Evolutionary conservation across 1,284 basidiomycete species (phyloP), one percentile per base, ranked within the genome.

Genomic region (Clitocybe nebularis): DNA sequence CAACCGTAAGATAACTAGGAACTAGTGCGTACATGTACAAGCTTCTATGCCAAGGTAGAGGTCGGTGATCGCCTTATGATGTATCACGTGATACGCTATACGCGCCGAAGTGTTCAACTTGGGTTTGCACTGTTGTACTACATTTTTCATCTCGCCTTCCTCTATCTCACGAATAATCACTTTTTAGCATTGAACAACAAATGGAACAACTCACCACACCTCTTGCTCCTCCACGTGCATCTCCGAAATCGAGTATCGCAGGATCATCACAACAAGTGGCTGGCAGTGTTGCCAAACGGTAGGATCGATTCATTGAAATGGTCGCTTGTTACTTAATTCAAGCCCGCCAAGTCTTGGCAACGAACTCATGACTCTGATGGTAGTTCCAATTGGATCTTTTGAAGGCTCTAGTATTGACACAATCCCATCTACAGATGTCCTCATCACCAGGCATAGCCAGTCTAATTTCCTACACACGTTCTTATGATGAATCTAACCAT

Each of bases 291-390:
- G 84, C 86, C 30, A 89, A 89, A 75, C 77, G 87, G 86, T 85
- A 36, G 34, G 67, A 50, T 33, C 24, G 32, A 48, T 10, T 34
- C 22, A 39, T 30, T 26, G 26, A 33, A 19, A 25, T 44, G 37
- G 41, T 41, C 42, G 49, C 52, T 47, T 36, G 20, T 29, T 39
- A 37, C 38, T 22, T 34, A 28, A 42, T 20, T 29, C 37, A 19
- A 42, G 10, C 46, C 86, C 9, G 19, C 32, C 8, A 24, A 56
- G 88, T 43, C 71, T 90, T 43, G 78, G 79, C 52, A 89, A 73
- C 58, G 87, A 90, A 65, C 75, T 90, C 13, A 90, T 90, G 88
- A 82, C 81, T 23, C 69, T 90, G 38, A 89, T 90, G 87, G 87
- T 87, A 49, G 52, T 17, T 43, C 17, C 25, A 19, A 11, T 24